Conservation (phyloP, 768 basidiomycete genomes). For the Russula vinacea region DNA sequence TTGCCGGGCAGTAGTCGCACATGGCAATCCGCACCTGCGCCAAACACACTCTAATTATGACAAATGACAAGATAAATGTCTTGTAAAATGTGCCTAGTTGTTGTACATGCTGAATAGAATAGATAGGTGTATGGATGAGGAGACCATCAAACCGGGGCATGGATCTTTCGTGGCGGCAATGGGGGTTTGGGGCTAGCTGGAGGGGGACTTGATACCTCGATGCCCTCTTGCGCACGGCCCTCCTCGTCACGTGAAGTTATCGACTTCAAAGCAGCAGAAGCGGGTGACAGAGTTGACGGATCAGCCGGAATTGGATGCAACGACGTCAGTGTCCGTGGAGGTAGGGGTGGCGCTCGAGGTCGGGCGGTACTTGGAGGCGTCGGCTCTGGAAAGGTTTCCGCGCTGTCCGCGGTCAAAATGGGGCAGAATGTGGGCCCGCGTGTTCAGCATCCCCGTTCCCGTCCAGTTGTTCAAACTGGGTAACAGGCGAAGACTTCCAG, state of each 20-base stretch:
- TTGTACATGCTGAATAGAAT: slow-evolving; percentile 23
- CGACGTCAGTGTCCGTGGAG: slow-evolving; percentile 42
- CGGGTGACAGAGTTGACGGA: slow-evolving; percentile 36
- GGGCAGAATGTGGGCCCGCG: slow-evolving; percentile 1
- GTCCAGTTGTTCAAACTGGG: slow-evolving; percentile 19
- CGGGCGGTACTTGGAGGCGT: slow-evolving; percentile 21
- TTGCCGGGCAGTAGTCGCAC: not conserved
- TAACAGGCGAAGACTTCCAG: slow-evolving; percentile 56
- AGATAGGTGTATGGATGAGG: slow-evolving; percentile 10
- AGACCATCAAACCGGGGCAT: slow-evolving; percentile 21
- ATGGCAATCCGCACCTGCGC: not conserved
- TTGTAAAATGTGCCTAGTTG: slow-evolving; percentile 9
- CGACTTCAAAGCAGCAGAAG: slow-evolving; percentile 55
- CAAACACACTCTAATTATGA: not conserved
- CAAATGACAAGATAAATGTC: not conserved
- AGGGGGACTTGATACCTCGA: slow-evolving; percentile 1
- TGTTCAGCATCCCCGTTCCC: slow-evolving; percentile 12
- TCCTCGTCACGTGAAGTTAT: slow-evolving; percentile 45
- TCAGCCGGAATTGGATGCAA: slow-evolving; percentile 28
- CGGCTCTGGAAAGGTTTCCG: slow-evolving; percentile 7
- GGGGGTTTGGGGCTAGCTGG: slow-evolving; percentile 30
- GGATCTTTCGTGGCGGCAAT: slow-evolving; percentile 31
- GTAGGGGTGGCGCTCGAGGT: slow-evolving; percentile 44
- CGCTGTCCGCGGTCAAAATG: slow-evolving; percentile 2
- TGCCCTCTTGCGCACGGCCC: slow-evolving; percentile 24